Conservation (phyloP, 768 basidiomycete species). For the Clavaria fumosa region DNA sequence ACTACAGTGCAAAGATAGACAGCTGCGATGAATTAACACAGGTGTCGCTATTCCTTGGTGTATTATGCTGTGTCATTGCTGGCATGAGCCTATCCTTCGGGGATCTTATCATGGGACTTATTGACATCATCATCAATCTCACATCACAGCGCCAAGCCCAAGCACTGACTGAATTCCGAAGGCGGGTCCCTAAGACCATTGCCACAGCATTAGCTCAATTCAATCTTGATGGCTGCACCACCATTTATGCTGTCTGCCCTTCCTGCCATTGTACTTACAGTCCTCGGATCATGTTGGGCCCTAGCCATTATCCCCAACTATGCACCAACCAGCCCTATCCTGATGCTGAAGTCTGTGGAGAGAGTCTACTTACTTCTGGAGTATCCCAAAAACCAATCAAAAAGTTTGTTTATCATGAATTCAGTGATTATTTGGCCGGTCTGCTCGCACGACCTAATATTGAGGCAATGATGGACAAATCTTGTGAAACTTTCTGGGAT, state of each 20-base stretch:
- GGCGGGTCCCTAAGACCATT: constrained; percentile 1
- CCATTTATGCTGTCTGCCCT: constrained; percentile 4
- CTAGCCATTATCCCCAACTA: constrained; percentile 1
- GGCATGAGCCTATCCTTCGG: constrained; percentile 2
- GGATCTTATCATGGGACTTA: constrained; percentile 5
- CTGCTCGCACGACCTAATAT: constrained; percentile 5
- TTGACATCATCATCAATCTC: constrained; percentile 1
- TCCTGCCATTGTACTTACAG: constrained; percentile 7
- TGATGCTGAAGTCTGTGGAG: constrained; percentile 3
- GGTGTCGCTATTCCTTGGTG: constrained; percentile 5
- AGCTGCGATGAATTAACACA: too few species aligned
- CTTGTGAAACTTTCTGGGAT: constrained; percentile 7
- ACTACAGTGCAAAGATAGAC: too few species aligned
- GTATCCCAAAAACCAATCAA: constrained; percentile 5
- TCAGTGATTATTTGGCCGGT: constrained; percentile 8
- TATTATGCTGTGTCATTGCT: constrained; percentile 5
- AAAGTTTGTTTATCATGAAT: constrained; percentile 8
- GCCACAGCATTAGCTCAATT: constrained; percentile 3
- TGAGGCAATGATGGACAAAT: constrained; percentile 7
- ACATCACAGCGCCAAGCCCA: not conserved
- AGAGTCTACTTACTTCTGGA: constrained; percentile 4
- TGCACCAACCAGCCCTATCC: constrained; percentile 6
- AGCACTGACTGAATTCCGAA: not conserved
- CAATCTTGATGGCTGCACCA: constrained; percentile 5
- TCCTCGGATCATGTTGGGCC: constrained; percentile 2